A percentile compares a stretch with the other conserved stretches of the same genome.
Evolutionary conservation across 2,329 filamentous ascomycete genomes (phyloP).

Genomic region (Colletotrichum noveboracense): DNA sequence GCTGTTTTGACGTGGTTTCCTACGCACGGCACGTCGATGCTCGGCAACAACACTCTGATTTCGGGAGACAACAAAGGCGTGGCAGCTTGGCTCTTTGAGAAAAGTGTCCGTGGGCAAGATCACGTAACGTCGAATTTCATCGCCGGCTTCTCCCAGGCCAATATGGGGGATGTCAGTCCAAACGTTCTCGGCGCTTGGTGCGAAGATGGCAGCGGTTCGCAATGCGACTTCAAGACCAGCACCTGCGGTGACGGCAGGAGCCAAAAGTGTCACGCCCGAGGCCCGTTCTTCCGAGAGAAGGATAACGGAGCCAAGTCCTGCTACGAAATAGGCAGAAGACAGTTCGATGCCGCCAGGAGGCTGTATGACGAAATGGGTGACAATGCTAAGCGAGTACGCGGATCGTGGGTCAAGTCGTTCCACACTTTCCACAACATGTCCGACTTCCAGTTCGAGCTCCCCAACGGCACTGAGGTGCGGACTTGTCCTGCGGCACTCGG

Average conservation of each 20-base stretch:
- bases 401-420: conserved; percentile 74
- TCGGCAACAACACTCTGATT: conserved; percentile 88
- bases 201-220: conserved; percentile 76
- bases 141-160: conserved; percentile 89
- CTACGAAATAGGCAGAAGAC: conserved; percentile 73
- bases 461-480: conserved; percentile 71
- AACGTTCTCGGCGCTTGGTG: conserved; percentile 87
- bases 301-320: conserved; percentile 78
- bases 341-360: conserved; percentile 64
- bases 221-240: conserved; percentile 77
- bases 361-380: conserved; percentile 34
- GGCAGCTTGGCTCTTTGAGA: conserved; percentile 82
- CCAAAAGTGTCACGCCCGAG: conserved; percentile 73
- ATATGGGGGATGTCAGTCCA: conserved; percentile 87
- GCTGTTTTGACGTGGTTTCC: conserved; percentile 91
- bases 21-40: conserved; percentile 88
- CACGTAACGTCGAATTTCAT: conserved; percentile 72
- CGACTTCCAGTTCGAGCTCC: conserved; percentile 72
- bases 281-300: conserved; percentile 68
- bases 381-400: conserved; percentile 57
- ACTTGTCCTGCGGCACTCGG: conserved; percentile 88
- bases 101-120: conserved; percentile 60
- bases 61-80: conserved; percentile 95
- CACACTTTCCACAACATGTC: conserved; percentile 84
- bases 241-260: conserved; percentile 74